These are phyloP conservation scores for Avena sativa DNA, from an alignment of 176 grass and related monocot genomes.

Conservation along the genomic window DNA sequence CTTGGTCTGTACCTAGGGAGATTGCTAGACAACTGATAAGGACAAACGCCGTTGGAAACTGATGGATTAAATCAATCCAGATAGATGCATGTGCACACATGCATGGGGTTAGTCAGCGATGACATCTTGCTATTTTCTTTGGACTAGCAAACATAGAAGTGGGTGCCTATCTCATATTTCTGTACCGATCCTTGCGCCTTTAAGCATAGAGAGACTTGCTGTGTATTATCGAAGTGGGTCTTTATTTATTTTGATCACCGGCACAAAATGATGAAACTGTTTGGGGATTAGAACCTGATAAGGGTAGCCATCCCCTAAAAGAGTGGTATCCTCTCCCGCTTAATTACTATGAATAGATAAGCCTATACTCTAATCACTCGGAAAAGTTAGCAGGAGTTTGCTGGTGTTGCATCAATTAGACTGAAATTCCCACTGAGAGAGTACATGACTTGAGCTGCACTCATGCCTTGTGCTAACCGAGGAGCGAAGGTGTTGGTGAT, in stretches of 20 bases:
- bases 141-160: not conserved
- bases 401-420: not conserved
- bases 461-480: not conserved
- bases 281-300: not conserved
- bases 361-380: not conserved
- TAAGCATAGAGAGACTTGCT: not conserved
- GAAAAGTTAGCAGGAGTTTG: not conserved
- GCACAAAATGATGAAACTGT: not conserved
- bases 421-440: not conserved
- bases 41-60: not conserved
- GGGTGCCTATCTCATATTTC: not conserved
- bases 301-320: no score
- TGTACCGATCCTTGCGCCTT: not conserved
- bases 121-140: not conserved
- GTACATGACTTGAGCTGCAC: conserved; percentile 14
- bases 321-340: no score
- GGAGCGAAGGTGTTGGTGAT: not conserved
- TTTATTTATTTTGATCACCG: not conserved
- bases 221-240: not conserved
- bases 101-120: not conserved
- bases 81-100: not conserved
- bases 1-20: not conserved
- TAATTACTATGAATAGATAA: no score
- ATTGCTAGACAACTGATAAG: not conserved
- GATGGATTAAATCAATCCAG: not conserved